Base-by-base conservation (phyloP, 2,329 filamentous ascomycete genomes). In the Penicillium sp. region DNA sequence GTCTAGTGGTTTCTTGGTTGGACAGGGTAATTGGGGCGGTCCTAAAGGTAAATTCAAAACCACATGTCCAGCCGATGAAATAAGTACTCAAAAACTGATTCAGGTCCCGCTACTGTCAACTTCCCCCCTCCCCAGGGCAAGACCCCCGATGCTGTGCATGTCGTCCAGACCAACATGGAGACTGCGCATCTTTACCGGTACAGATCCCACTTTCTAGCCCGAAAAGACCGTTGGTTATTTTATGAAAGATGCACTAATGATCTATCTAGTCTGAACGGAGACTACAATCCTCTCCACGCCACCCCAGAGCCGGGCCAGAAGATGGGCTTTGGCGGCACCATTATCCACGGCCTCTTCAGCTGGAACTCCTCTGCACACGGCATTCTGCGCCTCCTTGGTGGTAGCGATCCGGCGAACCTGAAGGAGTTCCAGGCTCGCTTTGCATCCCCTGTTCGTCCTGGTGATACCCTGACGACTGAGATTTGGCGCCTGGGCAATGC, bases 281-380 rank as follows among this genome's bases (percentile, higher is more conserved):
- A 96, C 78, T 96, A 96, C 77, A 96, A 96, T 79, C 92, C 92
- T 26, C 85, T 96, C 33, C 92, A 96, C 72, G 91, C 90, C 6
- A 89, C 89, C 18, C 91, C 91, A 12, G 89, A 91, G 75, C 90
- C 91, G 0, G 91, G 91, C 57, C 77, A 84, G 75, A 88, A 91
- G 77, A 96, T 96, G 90, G 92, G 92, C 57, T 96, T 96, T 65
- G 90, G 90, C 26, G 92, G 92, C 31, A 81, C 85, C 64, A 96
- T 96, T 73, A 89, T 96, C 72, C 92, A 96, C 76, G 92, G 92
- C 20, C 80, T 96, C 44, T 96, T 87, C 78, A 90, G 86, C 65
- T 96, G 89, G 87, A 96, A 96, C 77, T 84, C 84, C 54, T 84
- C 89, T 2, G 84, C 84, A 15, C 90, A 93, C 68, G 86, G 83